Conservation (phyloP, 805 yeast genomes). For the Torulaspora indica region DNA sequence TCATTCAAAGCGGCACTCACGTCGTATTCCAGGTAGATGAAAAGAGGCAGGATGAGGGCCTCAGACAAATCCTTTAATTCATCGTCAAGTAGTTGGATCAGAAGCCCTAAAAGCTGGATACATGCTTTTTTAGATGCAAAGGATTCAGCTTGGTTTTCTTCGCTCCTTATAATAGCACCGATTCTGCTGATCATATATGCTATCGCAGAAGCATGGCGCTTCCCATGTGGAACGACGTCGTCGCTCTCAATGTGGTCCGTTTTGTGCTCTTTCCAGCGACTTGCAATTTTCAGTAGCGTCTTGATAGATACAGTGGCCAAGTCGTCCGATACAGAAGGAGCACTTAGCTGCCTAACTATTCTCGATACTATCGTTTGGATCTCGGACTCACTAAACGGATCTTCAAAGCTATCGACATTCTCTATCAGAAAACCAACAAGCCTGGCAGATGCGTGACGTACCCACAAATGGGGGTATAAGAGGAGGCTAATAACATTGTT, state of each 20-base stretch:
- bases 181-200: constrained; percentile 50
- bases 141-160: constrained; percentile 50
- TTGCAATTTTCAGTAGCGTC: constrained; percentile 56
- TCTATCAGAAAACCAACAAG: constrained; percentile 51
- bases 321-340: constrained; percentile 63
- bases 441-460: constrained; percentile 62
- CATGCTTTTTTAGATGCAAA: constrained; percentile 59
- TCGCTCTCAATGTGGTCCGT: constrained; percentile 37
- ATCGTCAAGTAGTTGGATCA: constrained; percentile 46
- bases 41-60: constrained; percentile 51
- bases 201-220: constrained; percentile 25
- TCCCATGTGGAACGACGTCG: constrained; percentile 23
- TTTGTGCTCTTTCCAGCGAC: constrained; percentile 52
- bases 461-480: constrained; percentile 90
- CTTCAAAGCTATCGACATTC: constrained; percentile 34
- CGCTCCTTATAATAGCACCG: constrained; percentile 61
- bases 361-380: constrained; percentile 67
- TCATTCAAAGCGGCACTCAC: constrained; percentile 29
- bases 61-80: constrained; percentile 43
- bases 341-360: constrained; percentile 71
- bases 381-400: constrained; percentile 41
- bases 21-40: constrained; percentile 44
- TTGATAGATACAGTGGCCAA: constrained; percentile 62
- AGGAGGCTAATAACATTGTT: constrained; percentile 47
- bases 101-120: constrained; percentile 66